Evolutionary conservation across 345 rosid genomes (phyloP).

Genomic region (Jatropha curcas): DNA sequence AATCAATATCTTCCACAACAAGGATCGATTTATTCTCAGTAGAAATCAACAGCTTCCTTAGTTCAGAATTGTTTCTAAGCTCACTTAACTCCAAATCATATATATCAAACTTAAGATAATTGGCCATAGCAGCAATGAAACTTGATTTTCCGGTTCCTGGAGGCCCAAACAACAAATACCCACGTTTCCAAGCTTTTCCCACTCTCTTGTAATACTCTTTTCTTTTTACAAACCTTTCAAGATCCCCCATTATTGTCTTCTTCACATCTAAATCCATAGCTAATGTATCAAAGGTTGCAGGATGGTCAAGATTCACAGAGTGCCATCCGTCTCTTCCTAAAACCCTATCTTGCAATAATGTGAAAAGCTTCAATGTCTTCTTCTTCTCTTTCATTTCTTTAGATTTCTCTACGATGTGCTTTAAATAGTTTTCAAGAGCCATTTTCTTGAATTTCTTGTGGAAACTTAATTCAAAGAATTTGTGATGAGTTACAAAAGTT

Average conservation of each 20-base stretch:
- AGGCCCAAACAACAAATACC: slow-evolving; percentile 54
- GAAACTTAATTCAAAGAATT: slow-evolving; percentile 32
- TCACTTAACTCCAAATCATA: slow-evolving; percentile 53
- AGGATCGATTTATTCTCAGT: slow-evolving; percentile 52
- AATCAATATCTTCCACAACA: slow-evolving; percentile 63
- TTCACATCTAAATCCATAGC: slow-evolving; percentile 34
- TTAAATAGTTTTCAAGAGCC: slow-evolving; percentile 28
- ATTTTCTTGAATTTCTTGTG: slow-evolving; percentile 35
- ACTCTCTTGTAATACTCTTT: slow-evolving; percentile 51
- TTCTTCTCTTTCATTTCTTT: slow-evolving; percentile 22
- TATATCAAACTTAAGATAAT: slow-evolving; percentile 54
- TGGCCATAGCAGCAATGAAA: slow-evolving; percentile 63
- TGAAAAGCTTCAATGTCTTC: slow-evolving; percentile 26
- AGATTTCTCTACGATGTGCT: slow-evolving; percentile 23
- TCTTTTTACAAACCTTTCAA: slow-evolving; percentile 50
- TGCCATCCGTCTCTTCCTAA: slow-evolving; percentile 22
- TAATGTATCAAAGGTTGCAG: slow-evolving; percentile 30
- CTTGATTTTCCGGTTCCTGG: slow-evolving; percentile 69
- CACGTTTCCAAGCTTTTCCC: slow-evolving; percentile 65
- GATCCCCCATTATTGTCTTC: slow-evolving; percentile 34
- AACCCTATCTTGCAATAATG: slow-evolving; percentile 19
- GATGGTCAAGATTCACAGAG: slow-evolving; percentile 35
- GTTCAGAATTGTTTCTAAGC: slow-evolving; percentile 35
- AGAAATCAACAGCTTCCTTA: slow-evolving; percentile 43
- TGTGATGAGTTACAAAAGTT: not conserved